These are phyloP conservation scores for Candida sp. DNA, from an alignment of 1,139 yeast genomes.

Conservation along the genomic window DNA sequence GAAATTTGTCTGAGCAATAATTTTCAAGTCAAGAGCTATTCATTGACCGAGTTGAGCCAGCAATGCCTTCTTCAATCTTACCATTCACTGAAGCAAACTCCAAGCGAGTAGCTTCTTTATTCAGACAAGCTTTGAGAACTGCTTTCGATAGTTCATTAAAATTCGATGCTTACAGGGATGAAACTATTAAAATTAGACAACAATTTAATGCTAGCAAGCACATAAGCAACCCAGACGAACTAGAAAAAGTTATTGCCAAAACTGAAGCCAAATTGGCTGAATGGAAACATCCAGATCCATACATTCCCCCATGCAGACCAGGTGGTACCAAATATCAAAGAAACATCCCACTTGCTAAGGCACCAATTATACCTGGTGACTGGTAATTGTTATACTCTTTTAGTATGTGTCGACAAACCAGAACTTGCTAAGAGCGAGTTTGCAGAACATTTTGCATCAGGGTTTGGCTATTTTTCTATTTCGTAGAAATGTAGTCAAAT, in stretches of 20 bases:
- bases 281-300: constrained; percentile 83
- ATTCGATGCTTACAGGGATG: constrained; percentile 67
- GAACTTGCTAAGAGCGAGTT: not conserved
- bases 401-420: not conserved
- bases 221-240: constrained; percentile 55
- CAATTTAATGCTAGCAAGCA: constrained; percentile 72
- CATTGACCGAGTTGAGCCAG: not conserved
- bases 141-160: constrained; percentile 74
- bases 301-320: constrained; percentile 82
- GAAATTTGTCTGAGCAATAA: not conserved
- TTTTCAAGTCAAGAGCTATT: not conserved
- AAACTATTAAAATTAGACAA: constrained; percentile 69
- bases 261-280: constrained; percentile 55
- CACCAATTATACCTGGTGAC: constrained; percentile 41
- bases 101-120: constrained; percentile 61
- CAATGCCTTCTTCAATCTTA: constrained; percentile 31
- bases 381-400: constrained; percentile 22
- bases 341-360: constrained; percentile 55
- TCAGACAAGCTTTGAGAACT: constrained; percentile 70
- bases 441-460: not conserved
- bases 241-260: constrained; percentile 39
- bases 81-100: constrained; percentile 71
- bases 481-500: not conserved
- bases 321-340: constrained; percentile 90
- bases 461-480: not conserved